Conservation (phyloP, 192 early-diverging fungal species). For the Funneliformis mosseae region DNA sequence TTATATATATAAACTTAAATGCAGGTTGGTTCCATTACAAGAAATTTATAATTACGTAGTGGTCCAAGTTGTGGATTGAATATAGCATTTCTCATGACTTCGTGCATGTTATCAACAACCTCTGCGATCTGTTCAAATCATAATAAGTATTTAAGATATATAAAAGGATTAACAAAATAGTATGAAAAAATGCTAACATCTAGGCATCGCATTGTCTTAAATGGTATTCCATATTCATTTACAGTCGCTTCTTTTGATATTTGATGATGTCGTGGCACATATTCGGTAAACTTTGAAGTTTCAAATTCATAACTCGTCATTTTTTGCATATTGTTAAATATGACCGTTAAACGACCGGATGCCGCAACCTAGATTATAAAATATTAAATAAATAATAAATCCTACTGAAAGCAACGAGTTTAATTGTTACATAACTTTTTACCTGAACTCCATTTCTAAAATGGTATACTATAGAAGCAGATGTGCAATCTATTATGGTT, state of each 20-base stretch:
- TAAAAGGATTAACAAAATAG: background rate
- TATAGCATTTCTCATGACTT: background rate
- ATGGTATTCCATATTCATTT: background rate
- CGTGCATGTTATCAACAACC: background rate
- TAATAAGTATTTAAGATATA: background rate
- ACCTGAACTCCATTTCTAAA: background rate
- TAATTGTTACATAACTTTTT: too few species aligned
- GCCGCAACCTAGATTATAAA: background rate
- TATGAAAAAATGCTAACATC: background rate
- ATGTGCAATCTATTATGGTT: background rate
- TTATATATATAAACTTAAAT: too few species aligned
- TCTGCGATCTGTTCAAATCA: background rate
- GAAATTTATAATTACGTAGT: background rate
- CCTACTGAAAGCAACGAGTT: background rate
- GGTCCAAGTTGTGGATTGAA: background rate
- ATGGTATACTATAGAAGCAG: background rate
- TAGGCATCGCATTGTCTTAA: background rate
- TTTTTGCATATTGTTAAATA: background rate
- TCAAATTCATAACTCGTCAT: background rate
- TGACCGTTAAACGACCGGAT: background rate
- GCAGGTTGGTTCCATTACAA: background rate
- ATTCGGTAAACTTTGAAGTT: background rate
- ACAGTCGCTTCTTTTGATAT: background rate
- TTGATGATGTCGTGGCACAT: background rate
- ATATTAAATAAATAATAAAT: background rate